Conservation (phyloP, 805 yeast species). For the Kluyveromyces aestuarii region DNA sequence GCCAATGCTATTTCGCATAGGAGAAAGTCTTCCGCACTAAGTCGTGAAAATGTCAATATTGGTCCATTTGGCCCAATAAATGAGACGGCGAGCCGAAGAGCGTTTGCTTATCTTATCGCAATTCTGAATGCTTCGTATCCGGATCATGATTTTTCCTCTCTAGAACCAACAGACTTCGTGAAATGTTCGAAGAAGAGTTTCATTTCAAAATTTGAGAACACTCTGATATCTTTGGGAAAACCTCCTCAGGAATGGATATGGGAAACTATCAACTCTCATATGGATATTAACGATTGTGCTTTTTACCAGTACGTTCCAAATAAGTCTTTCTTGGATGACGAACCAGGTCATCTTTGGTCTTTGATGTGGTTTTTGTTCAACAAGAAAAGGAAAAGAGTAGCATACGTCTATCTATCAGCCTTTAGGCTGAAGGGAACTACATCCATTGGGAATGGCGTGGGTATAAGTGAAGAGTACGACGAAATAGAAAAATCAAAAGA, state of each 20-base stretch:
- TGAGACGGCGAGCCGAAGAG: slow-evolving; percentile 75
- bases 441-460: slow-evolving; percentile 23
- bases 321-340: slow-evolving; percentile 29
- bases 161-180: slow-evolving; percentile 70
- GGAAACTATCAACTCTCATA: slow-evolving; percentile 79
- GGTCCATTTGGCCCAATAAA: slow-evolving; percentile 91
- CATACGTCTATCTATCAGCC: slow-evolving; percentile 68
- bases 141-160: slow-evolving; percentile 84
- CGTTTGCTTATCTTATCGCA: slow-evolving; percentile 85
- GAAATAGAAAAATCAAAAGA: slow-evolving; percentile 13
- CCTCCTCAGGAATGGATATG: slow-evolving; percentile 63
- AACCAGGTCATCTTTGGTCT: slow-evolving; percentile 35
- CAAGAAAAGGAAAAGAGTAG: slow-evolving; percentile 85
- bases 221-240: slow-evolving; percentile 59
- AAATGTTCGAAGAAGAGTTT: slow-evolving; percentile 42
- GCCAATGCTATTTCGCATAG: slow-evolving; percentile 7
- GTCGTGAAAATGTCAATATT: slow-evolving; percentile 20
- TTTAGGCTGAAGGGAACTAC: slow-evolving; percentile 31
- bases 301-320: slow-evolving; percentile 50
- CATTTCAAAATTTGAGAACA: slow-evolving; percentile 63
- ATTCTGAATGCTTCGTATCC: slow-evolving; percentile 89
- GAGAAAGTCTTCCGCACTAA: slow-evolving; percentile 24
- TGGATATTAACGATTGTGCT: slow-evolving; percentile 50
- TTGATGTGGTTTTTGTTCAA: slow-evolving; percentile 87
- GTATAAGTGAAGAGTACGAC: slow-evolving; percentile 30